phyloP scores from a whole-genome alignment of 306 rosid genomes.

The Carpinus fangiana region DNA sequence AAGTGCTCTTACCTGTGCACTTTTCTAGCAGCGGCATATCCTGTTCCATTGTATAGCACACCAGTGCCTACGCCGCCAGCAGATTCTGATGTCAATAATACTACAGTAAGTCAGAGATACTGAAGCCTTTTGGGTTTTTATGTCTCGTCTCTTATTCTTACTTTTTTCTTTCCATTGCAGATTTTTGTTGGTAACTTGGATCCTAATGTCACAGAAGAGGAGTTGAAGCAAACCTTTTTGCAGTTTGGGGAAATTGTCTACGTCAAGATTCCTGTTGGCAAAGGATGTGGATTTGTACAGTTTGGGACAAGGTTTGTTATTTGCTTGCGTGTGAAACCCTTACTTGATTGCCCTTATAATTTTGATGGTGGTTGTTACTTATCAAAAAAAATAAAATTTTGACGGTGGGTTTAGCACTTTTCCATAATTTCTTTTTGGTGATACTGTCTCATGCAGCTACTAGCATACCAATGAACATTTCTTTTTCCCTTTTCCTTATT shows the following conservation, averaged over 20 bases:
- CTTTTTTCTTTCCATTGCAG: slow-evolving; percentile 38
- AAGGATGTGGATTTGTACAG: slow-evolving; percentile 84
- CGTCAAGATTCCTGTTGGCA: slow-evolving; percentile 75
- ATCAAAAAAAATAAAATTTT: neutral
- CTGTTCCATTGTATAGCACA: slow-evolving; percentile 57
- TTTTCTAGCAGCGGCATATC: slow-evolving; percentile 57
- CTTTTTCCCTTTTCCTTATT: neutral
- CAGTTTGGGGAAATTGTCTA: slow-evolving; percentile 77
- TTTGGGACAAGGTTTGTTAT: slow-evolving; percentile 70
- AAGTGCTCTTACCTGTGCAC: slow-evolving; percentile 18
- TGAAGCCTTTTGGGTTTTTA: slow-evolving; percentile 1
- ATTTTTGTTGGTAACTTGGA: slow-evolving; percentile 89
- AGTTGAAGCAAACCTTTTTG: slow-evolving; percentile 77
- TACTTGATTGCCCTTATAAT: slow-evolving; percentile 18
- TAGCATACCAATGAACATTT: neutral
- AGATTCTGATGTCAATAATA: slow-evolving; percentile 76
- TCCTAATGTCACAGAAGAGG: slow-evolving; percentile 72
- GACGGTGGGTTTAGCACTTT: slow-evolving; percentile 20
- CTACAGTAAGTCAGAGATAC: slow-evolving; percentile 58
- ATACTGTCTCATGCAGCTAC: neutral
- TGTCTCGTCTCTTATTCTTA: slow-evolving; percentile 24
- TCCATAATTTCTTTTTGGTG: neutral
- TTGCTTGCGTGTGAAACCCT: slow-evolving; percentile 6
- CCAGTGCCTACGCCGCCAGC: slow-evolving; percentile 50
- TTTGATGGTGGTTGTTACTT: slow-evolving; percentile 1